Evolutionary conservation across 2,329 filamentous ascomycete genomes (phyloP), one percentile per base, ranked within the genome.

Genomic region (Diaporthe longicolla): DNA sequence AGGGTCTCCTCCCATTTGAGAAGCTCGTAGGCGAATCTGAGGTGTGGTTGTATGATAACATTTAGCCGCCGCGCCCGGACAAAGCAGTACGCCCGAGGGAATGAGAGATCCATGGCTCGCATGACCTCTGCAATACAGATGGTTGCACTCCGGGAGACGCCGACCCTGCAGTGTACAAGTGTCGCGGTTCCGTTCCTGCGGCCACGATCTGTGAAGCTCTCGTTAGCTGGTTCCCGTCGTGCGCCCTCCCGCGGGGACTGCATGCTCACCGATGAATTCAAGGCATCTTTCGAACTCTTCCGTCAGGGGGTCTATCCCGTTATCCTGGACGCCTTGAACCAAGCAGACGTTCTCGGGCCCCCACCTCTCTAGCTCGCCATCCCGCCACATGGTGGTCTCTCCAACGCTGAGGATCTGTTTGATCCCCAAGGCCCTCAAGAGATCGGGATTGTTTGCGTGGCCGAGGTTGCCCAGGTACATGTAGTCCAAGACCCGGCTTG

Each of bases 111-210:
- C 78, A 95, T 84, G 35, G 93, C 88, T 48, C 93, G 92, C 97
- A 99, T 99, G 48, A 98, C 95, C 83, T 98, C 95, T n/a, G 97
- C 97, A 79, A 99, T 99, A 82, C 97, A 98, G 76, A 99, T 98
- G 1, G 96, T 99, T 17, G 97, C 97, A 76, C 95, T 98, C 69
- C 97, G 91, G 68, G 95, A 98, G 71, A 99, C 97, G 63, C 97
- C 97, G 10, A 99, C 97, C 24, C 97, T 93, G 82, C 97, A 99
- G 82, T 99, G 97, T 21, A 99, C 97, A 73, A 99, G 88, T 0
- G 97, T 98, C 32, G 96, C 95, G 6, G 91, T 94, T 40, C 93
- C 93, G 57, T 93, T 93, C 50, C 85, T 85, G 80, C 93, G 94
- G 48, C 96, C 95, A 78, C 92, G 91, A 78, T 95, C 97, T 98